A percentile compares a stretch with the other conserved stretches of the same genome.
Evolutionary conservation across 2,329 filamentous ascomycete species (phyloP).

Genomic region (Rhexocercosporidium sp.): DNA sequence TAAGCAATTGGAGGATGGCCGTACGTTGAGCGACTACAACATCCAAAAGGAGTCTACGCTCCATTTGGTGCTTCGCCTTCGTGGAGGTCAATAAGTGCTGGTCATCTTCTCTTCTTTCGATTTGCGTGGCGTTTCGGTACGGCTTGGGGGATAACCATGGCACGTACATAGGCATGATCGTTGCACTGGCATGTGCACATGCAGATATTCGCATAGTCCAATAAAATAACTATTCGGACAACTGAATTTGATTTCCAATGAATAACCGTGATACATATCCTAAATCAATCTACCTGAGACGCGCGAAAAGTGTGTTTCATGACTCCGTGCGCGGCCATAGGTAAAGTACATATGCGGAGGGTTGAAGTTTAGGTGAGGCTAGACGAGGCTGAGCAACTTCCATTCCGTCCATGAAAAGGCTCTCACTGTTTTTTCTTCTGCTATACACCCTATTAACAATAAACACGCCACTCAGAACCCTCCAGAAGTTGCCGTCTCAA

Average conservation of each 20-base stretch:
- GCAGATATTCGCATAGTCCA: conserved; percentile 20
- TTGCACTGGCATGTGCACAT: conserved; percentile 12
- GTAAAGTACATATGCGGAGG: not conserved
- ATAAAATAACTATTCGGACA: conserved; percentile 27
- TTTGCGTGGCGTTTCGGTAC: conserved; percentile 35
- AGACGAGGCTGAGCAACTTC: conserved; percentile 1
- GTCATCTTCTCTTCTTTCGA: conserved; percentile 12
- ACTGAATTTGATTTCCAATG: not conserved
- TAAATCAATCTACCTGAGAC: too few species aligned
- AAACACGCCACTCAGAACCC: conserved; percentile 19
- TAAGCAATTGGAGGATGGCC: conserved; percentile 76
- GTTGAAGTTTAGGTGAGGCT: not conserved
- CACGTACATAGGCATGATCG: conserved; percentile 20
- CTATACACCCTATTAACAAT: not conserved
- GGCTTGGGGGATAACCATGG: conserved; percentile 22
- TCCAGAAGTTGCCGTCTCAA: conserved; percentile 20
- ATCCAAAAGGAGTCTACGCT: conserved; percentile 81
- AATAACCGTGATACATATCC: conserved; percentile 4
- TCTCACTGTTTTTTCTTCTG: not conserved
- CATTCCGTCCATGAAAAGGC: too few species aligned
- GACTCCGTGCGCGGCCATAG: too few species aligned
- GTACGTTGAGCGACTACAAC: conserved; percentile 82
- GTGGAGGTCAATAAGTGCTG: conserved; percentile 61
- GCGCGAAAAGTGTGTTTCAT: too few species aligned
- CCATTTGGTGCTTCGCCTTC: conserved; percentile 72